A percentile compares a stretch with the other conserved stretches of the same genome.
Conservation (phyloP, 306 rosid genomes). For the Castanea sativa region DNA sequence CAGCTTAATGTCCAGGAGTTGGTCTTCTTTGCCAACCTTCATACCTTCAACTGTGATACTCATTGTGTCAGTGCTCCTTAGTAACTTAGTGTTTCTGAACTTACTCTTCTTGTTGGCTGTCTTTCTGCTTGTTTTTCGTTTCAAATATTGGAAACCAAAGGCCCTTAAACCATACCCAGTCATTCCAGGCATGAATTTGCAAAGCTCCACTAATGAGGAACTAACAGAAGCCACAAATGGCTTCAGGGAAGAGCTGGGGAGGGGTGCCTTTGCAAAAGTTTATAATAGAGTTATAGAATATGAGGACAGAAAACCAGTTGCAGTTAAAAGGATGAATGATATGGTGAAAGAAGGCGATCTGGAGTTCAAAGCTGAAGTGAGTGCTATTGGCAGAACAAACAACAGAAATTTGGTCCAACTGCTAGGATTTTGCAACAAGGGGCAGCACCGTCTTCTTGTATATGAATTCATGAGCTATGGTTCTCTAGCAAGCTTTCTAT, state of each 20-base stretch:
- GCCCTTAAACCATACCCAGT: no score
- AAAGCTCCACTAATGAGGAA: constrained; percentile 12
- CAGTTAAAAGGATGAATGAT: constrained; percentile 29
- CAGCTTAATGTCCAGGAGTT: no score
- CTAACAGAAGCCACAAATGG: constrained; percentile 19
- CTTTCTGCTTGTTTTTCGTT: background rate
- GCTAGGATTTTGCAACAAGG: constrained; percentile 35
- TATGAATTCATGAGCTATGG: constrained; percentile 43
- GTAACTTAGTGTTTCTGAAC: constrained; percentile 15
- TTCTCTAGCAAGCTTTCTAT: constrained; percentile 23
- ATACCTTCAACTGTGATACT: background rate
- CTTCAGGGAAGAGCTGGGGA: constrained; percentile 27
- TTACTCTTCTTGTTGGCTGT: background rate
- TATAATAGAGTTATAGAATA: constrained; percentile 17
- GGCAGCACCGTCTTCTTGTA: constrained; percentile 22
- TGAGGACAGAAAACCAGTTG: constrained; percentile 5
- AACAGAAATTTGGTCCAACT: constrained; percentile 33
- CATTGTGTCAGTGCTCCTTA: constrained; percentile 17
- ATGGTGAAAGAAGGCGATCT: constrained; percentile 20
- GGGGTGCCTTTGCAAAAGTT: constrained; percentile 27
- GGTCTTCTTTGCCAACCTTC: no score
- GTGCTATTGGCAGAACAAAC: constrained; percentile 31
- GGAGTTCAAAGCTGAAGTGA: constrained; percentile 32
- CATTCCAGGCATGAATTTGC: background rate
- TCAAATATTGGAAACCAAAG: background rate